phyloP scores from a whole-genome alignment of 1,284 basidiomycete genomes.

The Chalciporus sp. region DNA sequence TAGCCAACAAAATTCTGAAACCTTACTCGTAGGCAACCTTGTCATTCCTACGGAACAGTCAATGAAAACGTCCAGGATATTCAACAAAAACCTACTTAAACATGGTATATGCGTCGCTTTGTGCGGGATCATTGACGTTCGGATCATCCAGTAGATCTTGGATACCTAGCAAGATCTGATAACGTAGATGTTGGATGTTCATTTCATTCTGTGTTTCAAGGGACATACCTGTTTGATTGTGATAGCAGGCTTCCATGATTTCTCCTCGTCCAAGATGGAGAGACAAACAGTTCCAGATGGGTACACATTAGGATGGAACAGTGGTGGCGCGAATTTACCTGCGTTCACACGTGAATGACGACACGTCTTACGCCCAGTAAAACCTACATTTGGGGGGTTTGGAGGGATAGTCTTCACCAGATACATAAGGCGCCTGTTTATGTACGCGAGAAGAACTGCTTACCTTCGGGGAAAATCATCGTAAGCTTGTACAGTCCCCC shows the following conservation, averaged over 20 bases:
- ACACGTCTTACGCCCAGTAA: not conserved
- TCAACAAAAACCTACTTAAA: conserved; percentile 74
- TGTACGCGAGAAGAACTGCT: not conserved
- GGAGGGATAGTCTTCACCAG: conserved; percentile 82
- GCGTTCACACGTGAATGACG: conserved; percentile 15
- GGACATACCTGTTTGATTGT: conserved; percentile 92
- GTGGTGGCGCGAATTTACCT: conserved; percentile 96
- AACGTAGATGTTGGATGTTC: not conserved
- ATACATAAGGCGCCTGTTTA: conserved; percentile 3
- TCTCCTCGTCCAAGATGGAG: conserved; percentile 98
- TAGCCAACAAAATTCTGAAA: conserved; percentile 5
- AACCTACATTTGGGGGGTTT: conserved; percentile 91
- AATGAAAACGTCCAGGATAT: conserved; percentile 2
- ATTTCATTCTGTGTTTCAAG: not conserved
- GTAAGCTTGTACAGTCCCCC: conserved; percentile 91
- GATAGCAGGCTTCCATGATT: conserved; percentile 98
- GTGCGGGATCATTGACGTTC: conserved; percentile 93
- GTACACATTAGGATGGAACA: conserved; percentile 99
- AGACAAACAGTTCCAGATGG: conserved; percentile 98
- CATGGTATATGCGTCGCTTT: conserved; percentile 96
- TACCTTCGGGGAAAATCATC: conserved; percentile 96
- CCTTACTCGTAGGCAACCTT: conserved; percentile 86
- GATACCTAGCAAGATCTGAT: conserved; percentile 90
- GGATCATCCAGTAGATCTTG: conserved; percentile 95
- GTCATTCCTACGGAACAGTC: conserved; percentile 69